Evolutionary conservation across 1,139 yeast genomes (phyloP).

Genomic region (Magnusiomyces paraingens): DNA sequence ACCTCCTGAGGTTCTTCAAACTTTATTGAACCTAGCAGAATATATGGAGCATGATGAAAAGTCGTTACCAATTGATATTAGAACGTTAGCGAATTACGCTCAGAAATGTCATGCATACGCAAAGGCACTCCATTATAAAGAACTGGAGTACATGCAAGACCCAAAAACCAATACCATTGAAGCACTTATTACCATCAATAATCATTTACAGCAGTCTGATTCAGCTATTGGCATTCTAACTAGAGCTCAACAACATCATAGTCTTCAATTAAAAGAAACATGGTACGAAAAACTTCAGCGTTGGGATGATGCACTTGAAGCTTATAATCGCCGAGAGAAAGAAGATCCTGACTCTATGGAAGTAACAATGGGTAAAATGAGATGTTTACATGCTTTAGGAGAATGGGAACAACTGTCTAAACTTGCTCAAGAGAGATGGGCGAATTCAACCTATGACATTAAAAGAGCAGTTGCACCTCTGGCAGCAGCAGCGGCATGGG

Average conservation of each 20-base stretch:
- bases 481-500: slow-evolving; percentile 99
- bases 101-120: slow-evolving; percentile 97
- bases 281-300: slow-evolving; percentile 96
- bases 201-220: slow-evolving; percentile 91
- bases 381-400: slow-evolving; percentile 94
- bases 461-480: slow-evolving; percentile 89
- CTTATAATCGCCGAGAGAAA: slow-evolving; percentile 59
- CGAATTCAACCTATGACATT: slow-evolving; percentile 59
- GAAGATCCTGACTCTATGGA: slow-evolving; percentile 50
- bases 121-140: slow-evolving; percentile 93
- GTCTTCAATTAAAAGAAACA: slow-evolving; percentile 85
- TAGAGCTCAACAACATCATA: slow-evolving; percentile 92
- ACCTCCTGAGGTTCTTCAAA: slow-evolving; percentile 94
- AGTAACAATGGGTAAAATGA: slow-evolving; percentile 94
- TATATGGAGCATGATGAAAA: slow-evolving; percentile 98
- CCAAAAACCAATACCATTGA: slow-evolving; percentile 92
- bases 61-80: slow-evolving; percentile 82
- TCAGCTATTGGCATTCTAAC: slow-evolving; percentile 96
- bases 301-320: slow-evolving; percentile 96
- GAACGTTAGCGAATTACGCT: slow-evolving; percentile 87
- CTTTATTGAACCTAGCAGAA: slow-evolving; percentile 81
- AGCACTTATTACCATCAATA: slow-evolving; percentile 83
- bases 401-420: slow-evolving; percentile 94
- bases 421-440: slow-evolving; percentile 84
- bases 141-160: slow-evolving; percentile 87